Evolutionary conservation across 1,284 basidiomycete species (phyloP), one percentile per base, ranked within the genome.

Genomic region (Boletus sp.): DNA sequence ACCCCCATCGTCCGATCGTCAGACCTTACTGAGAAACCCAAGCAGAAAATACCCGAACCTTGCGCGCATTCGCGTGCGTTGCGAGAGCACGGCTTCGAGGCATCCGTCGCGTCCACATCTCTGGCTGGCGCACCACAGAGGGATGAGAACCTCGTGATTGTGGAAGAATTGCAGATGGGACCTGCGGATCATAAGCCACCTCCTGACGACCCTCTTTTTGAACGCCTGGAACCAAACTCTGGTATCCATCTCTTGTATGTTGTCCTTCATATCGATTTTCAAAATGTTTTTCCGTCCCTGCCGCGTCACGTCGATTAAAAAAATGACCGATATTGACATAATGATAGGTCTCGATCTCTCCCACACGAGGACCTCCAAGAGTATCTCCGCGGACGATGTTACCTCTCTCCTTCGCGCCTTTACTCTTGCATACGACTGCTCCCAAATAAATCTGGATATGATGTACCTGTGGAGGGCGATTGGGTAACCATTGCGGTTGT

Each of bases 401-500:
- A 91, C 71, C 81, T 99, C 48, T 88, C 93, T 0, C 94, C 95
- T 0, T 94, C 94, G 1, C 85, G 83, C 31, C 79, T 99, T 35
- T 98, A 99, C 78, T 94, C 94, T 8, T 84, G 89, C 52, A 83
- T 94, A 49, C 87, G 91, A 16, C 83, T 92, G 0, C 82, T 88
- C 11, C 84, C 89, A 0, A 88, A 91, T 67, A 90, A 92, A 66
- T 86, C 89, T 58, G 89, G 89, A 19, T 96, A 95, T 74, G 94
- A 97, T 55, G 84, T 99, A 0, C 96, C 96, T 4, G 88, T 98
- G 6, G 85, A 87, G 8, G 92, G 93, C 3, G 97, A 98, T 75
- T 98, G 91, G 90, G 84, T 96, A 50, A 91, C 92, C 11, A 91
- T 97, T 56, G 94, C 91, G 2, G 93, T 95, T 10, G 85, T 97